Conservation (phyloP, 106 monocot species). For the Agapanthus africanus region DNA sequence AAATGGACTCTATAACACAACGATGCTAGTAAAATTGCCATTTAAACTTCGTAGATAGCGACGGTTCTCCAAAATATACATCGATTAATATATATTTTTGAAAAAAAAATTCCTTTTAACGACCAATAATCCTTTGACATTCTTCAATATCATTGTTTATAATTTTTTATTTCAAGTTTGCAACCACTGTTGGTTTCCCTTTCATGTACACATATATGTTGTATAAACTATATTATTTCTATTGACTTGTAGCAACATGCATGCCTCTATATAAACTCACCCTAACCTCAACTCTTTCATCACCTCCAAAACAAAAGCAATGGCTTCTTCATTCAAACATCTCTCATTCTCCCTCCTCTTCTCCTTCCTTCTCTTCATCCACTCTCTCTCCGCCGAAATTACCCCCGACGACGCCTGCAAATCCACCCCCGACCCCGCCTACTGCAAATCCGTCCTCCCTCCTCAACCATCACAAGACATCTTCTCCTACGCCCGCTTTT, state of each 20-base stretch:
- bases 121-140: background rate
- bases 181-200: background rate
- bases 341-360: background rate
- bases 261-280: background rate
- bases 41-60: too few relatives aligned
- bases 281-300: background rate
- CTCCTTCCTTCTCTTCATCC: background rate
- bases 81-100: too few relatives aligned
- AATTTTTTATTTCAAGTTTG: too few relatives aligned
- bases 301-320: conserved; percentile 1
- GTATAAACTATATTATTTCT: background rate
- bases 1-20: too few relatives aligned
- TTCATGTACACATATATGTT: background rate
- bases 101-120: too few relatives aligned
- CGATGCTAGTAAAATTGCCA: too few relatives aligned
- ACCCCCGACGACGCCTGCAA: conserved; percentile 25
- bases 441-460: conserved; percentile 32
- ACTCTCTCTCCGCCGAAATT: conserved; percentile 5
- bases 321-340: background rate
- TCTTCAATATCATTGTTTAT: background rate
- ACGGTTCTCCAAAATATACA: too few relatives aligned
- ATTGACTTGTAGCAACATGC: background rate
- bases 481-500: conserved; percentile 44
- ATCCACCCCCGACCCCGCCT: conserved; percentile 22
- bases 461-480: conserved; percentile 11